Evolutionary conservation across 352 stramenopile genomes (phyloP).

Genomic region (Globisporangium polare): DNA sequence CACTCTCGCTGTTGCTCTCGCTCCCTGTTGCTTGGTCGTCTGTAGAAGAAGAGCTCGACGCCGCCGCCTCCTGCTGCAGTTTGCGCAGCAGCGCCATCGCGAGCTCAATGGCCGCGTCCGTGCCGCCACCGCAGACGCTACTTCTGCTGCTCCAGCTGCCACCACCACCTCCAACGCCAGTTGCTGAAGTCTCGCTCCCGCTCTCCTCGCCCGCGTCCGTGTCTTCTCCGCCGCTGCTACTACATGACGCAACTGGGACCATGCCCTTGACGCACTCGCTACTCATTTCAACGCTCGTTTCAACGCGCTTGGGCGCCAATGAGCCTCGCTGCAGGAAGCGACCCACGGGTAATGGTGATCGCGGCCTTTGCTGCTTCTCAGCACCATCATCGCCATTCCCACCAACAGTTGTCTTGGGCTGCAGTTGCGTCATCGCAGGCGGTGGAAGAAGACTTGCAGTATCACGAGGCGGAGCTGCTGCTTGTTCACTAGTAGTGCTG

Average conservation of each 20-base stretch:
- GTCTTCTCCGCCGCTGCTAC: conserved; percentile 1
- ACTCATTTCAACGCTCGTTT: not conserved
- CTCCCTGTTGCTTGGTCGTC: conserved; percentile 9
- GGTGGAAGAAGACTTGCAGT: not conserved
- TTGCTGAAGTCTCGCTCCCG: conserved; percentile 6
- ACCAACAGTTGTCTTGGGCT: not conserved
- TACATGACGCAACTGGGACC: not conserved
- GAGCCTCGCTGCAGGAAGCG: conserved; percentile 11
- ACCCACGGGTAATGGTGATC: conserved; percentile 9
- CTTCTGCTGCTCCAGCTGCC: not conserved
- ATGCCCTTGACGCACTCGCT: not conserved
- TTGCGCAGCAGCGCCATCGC: conserved; percentile 51
- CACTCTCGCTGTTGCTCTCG: conserved; percentile 16
- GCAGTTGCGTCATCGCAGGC: not conserved
- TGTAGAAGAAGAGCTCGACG: not conserved
- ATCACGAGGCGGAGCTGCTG: not conserved
- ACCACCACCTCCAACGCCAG: not conserved
- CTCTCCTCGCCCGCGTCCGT: conserved; percentile 5
- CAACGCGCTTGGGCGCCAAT: conserved; percentile 1
- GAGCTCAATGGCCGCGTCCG: conserved; percentile 49
- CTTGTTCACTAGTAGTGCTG: conserved; percentile 11
- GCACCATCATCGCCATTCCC: not conserved
- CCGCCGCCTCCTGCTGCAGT: conserved; percentile 34
- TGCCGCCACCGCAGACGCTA: conserved; percentile 1
- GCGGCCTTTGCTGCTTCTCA: not conserved